Evolutionary conservation across 169 alveolate species (phyloP), one percentile per base, ranked within the genome.

Genomic region (Eimeria necatrix): DNA sequence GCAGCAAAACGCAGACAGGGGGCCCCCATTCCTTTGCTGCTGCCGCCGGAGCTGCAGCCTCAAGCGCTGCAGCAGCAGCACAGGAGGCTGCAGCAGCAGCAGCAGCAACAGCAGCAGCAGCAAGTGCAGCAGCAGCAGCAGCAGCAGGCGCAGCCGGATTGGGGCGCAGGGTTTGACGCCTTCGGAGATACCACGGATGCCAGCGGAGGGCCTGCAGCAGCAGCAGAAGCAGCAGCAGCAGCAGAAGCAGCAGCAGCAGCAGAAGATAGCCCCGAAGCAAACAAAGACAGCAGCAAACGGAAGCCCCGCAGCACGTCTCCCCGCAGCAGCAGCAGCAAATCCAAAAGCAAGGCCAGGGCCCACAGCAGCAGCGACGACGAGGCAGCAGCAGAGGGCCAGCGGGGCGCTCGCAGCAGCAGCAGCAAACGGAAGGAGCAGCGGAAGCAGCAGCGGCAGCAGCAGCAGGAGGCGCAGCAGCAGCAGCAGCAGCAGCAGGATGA

Each of bases 11-110:
- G 73, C 73, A 61, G 73, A 61, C 73, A 61, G 4, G n/a, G n/a
- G 6, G 73, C 16, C 4, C 73, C 73, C n/a, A 10, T 61, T 4
- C 73, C 73, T 4, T 10, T 61, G 22, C 16, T 61, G 73, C 73
- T 61, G 4, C 73, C 73, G n/a, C 73, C 4, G n/a, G 73, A 61
- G 73, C 73, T 61, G 73, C 73, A 61, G 73, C 73, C 73, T 4
- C 73, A 61, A 3, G 73, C n/a, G 73, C 73, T 61, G 73, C 73
- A 61, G 73, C 73, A 61, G 73, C 73, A 61, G n/a, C n/a, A 61
- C n/a, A 61, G n/a, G n/a, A n/a, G n/a, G n/a, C n/a, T n/a, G n/a
- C n/a, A n/a, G n/a, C n/a, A n/a, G n/a, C n/a, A n/a, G n/a, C n/a
- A n/a, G n/a, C n/a, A n/a, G n/a, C n/a, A n/a, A n/a, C n/a, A n/a